Evolutionary conservation across 768 basidiomycete species (phyloP), one percentile per base, ranked within the genome.

Genomic region (Agaricus blazei): DNA sequence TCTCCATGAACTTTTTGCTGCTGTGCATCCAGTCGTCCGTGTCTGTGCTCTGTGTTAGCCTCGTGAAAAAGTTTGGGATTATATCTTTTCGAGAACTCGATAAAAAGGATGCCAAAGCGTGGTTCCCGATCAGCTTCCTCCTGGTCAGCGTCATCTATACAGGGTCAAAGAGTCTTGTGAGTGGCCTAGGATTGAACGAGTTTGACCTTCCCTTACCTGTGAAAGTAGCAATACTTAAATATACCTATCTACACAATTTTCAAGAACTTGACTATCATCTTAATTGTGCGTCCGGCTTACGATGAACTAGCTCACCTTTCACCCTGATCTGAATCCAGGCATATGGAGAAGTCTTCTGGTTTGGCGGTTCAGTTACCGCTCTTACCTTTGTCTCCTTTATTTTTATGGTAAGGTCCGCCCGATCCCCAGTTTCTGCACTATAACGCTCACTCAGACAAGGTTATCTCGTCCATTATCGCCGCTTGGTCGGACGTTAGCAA

Each of bases 221-320:
- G n/a, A 36, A 23, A 9, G 4, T 69, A 98, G 94, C 97, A 98
- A 95, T 93, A 86, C 71, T 78, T 99, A 48, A 90, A 85, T 60
- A 98, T 99, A 70, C 97, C 97, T 0, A 86, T 98, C 27, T 99
- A 98, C 72, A 98, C 97, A 0, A 98, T 99, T 60, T 98, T 98
- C 82, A 99, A 99, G 72, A 99, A 99, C 68, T 66, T 98, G 64
- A 98, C 97, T n/a, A 99, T 98, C 64, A 98, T 99, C 61, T 80
- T 99, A 28, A 98, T 98, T 65, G 95, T 93, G 60, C 61, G 88
- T 76, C 29, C 9, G 34, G 15, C 26, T 28, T 34, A 26, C 19
- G 37, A 56, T 36, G 45, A 27, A 19, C 54, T 42, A 12, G 47
- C 9, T 54, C 26, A 19, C 24, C 48, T 29, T 51, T 24, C 27